Base-by-base conservation (phyloP, 2,329 filamentous ascomycete species). In the Paramyrothecium sp. region DNA sequence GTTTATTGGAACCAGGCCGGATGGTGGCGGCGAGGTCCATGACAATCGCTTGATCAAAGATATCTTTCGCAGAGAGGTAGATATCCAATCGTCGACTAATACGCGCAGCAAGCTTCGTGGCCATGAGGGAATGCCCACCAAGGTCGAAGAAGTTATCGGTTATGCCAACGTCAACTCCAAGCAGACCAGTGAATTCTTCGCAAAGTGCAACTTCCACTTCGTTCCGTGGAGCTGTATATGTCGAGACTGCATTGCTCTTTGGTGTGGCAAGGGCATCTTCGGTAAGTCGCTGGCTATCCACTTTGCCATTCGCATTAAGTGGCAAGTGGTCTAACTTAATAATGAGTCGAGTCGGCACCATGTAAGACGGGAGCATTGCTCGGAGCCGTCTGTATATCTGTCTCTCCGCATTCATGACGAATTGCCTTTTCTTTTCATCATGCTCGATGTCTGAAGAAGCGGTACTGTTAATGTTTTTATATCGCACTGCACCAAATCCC, bases 101-200 rank as follows among this genome's bases (percentile, higher is more conserved):
- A 16, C 54, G 19, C 5, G 38, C 38, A 7, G 63, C 63, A 34
- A 67, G 64, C 47, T 17, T 21, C 23, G 30, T 23, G n/a, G 67
- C 65, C 1, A 52, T 56, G 20, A 50, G 19, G 5, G 47, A 50
- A 22, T 50, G 47, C 21, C 47, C 47, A 16, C 47, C 47, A 21
- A 50, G 47, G 20, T 21, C 47, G 47, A 50, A 50, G 21, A 50
- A 50, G 4, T 50, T 26, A 22, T 50, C 47, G 3, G 47, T 22
- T 7, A 50, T 50, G 7, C 47, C 47, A 7, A 50, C 47, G 20
- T 50, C 47, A 2, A 50, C 2, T 16, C 22, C 22, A 12, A 50
- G 47, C 5, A 50, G 17, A 13, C 7, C 19, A 16, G 20, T 7
- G 47, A 50, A 50, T 26, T 50, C 47, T 17, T 50, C 47, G 21